Base-by-base conservation (phyloP, 2,329 filamentous ascomycete species). In the Alternaria arborescens region DNA sequence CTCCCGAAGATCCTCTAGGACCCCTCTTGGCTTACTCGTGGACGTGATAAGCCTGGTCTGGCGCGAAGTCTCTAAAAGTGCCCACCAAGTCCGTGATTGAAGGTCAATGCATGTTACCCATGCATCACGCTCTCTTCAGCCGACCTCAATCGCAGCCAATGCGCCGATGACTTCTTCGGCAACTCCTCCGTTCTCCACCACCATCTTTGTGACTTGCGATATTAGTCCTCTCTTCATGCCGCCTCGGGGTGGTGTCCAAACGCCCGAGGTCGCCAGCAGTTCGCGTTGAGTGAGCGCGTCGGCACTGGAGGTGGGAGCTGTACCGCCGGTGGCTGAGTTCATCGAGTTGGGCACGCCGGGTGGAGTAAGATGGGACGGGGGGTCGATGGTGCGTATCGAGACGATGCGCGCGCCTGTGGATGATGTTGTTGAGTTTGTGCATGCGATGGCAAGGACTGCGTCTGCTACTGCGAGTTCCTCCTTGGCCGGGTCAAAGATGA, bases 401-500 rank as follows among this genome's bases (percentile, higher is more conserved):
- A 85, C 74, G 24, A 84, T 71, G 22, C 71, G 75, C 11, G 79
- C 70, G 14, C 70, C 66, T 1, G 64, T 66, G 4, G 68, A 54
- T 1, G 73, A 67, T 1, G 70, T 51, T 8, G 64, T 51, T 1
- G 72, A 60, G 20, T 72, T 73, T 5, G 87, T 87, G 34, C 97
- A 86, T 0, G 93, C 97, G 5, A 98, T 87, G 2, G 94, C 95
- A 46, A 98, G 83, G 3, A 95, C 92, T 12, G 90, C 88, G 73
- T 98, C 94, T 1, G 95, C 95, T 4, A 98, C 94, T 2, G 93
- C 92, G 16, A 99, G 88, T 79, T 99, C 95, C 77, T 97, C 94
- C 68, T 90, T 89, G 53, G 88, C 90, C 0, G 95, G 94, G 77
- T 99, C 95, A 81, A 98, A 97, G 66, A 99, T 91, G 79, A 97